Evolutionary conservation across 352 stramenopile genomes (phyloP).

Genomic region (Phytopythium cucurbitacearum): DNA sequence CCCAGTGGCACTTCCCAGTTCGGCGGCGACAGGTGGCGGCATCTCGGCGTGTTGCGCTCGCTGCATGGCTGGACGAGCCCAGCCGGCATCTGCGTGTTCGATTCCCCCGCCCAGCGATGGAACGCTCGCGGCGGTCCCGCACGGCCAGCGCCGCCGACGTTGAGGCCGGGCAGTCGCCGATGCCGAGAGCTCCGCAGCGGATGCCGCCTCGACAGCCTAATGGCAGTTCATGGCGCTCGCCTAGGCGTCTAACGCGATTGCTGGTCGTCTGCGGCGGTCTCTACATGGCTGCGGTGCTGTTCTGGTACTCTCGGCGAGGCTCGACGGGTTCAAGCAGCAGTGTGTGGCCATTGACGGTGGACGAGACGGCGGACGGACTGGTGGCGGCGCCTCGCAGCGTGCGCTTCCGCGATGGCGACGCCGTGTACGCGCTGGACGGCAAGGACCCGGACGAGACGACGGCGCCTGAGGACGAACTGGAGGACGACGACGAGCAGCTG

Average conservation of each 20-base stretch:
- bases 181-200: too few species aligned
- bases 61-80: too few species aligned
- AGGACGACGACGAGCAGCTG: background rate
- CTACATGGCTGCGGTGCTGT: constrained; percentile 13
- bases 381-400: background rate
- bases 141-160: too few species aligned
- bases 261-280: constrained; percentile 12
- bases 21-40: too few species aligned
- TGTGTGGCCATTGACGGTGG: constrained; percentile 5
- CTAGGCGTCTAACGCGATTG: constrained; percentile 2
- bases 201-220: too few species aligned
- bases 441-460: background rate
- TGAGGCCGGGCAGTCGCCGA: too few species aligned
- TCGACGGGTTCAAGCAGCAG: constrained; percentile 8
- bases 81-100: too few species aligned
- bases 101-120: too few species aligned
- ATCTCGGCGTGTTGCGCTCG: too few species aligned
- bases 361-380: background rate
- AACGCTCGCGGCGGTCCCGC: too few species aligned
- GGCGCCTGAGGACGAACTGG: background rate
- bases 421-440: constrained; percentile 4
- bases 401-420: constrained; percentile 3
- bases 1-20: too few species aligned
- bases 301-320: constrained; percentile 7
- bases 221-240: too few species aligned